Base-by-base conservation (phyloP, 257 asterid genomes). In the Scutellaria galericulata region DNA sequence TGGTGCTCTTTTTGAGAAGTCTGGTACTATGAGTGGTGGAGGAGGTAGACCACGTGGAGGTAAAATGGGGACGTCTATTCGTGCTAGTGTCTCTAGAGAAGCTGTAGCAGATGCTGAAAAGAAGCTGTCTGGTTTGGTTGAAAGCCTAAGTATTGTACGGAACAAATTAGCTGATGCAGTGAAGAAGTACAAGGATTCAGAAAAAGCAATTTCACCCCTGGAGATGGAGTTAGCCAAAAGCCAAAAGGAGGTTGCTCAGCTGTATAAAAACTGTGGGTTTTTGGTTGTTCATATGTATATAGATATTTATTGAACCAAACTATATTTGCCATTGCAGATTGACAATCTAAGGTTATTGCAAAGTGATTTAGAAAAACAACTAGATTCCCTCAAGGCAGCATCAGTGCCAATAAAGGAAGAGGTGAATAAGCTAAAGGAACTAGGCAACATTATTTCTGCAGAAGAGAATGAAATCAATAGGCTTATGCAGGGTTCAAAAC, bases 11-110 rank as follows among this genome's bases (percentile, higher is more conserved):
- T 92, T 90, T 72, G 99, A 95, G 79, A 92, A 83, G 75, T 88
- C 99, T 27, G 99, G 99, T 60, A 95, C 98, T 14, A 95, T 95
- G 97, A 83, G 87, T 82, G 99, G 99, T 78, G 99, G 99, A 9
- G 99, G 99, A 44, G 68, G 82, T 72, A 86, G 76, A 78, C 99
- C 96, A 7, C 91, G 98, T 78, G 99, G 99, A 22, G 98, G 99
- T 63, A 95, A 88, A 83, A 95, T 95, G 96, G 97, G 98, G 31
- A 81, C 98, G 8, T 88, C 97, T 27, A 83, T 95, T 59, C 89
- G 89, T 68, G 90, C 93, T 72, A 92, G 91, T 73, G 89, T 95
- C 78, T 90, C 98, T 5, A 75, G 84, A 59, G 99, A 91, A 72
- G 90, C 86, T 66, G 80, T 95, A 75, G 83, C 89, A 41, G 79